These are phyloP conservation scores for Leishmania gerbilli DNA, from an alignment of 208 protist genomes.

Conservation along the genomic window DNA sequence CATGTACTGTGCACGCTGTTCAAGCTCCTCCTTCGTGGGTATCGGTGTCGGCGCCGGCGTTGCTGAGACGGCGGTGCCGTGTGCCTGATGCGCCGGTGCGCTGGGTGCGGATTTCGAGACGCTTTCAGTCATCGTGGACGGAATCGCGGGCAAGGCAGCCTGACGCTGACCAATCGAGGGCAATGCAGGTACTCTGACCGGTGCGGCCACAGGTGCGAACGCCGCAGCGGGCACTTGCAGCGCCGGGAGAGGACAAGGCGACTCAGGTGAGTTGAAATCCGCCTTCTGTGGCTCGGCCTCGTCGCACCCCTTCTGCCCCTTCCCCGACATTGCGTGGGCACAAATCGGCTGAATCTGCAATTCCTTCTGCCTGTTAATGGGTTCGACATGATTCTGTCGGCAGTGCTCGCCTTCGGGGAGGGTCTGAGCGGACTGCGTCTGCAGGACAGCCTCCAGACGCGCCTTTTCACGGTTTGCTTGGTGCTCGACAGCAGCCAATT, in stretches of 20 bases:
- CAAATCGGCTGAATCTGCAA: conserved; percentile 54
- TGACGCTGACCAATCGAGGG: conserved; percentile 20
- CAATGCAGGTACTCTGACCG: background rate
- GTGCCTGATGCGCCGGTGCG: background rate
- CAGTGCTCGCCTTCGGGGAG: conserved; percentile 21
- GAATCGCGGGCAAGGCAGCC: conserved; percentile 22
- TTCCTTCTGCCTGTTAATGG: conserved; percentile 56
- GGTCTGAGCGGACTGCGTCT: conserved; percentile 30
- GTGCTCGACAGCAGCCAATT: conserved; percentile 33
- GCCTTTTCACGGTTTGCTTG: conserved; percentile 69
- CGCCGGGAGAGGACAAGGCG: background rate
- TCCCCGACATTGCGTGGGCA: conserved; percentile 44
- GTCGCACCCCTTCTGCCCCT: conserved; percentile 42
- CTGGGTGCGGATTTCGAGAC: background rate
- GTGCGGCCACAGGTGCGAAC: background rate
- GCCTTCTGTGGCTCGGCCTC: conserved; percentile 11
- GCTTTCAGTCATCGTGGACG: background rate
- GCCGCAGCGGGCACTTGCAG: conserved; percentile 4
- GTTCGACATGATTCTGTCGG: conserved; percentile 33
- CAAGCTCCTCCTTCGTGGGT: conserved; percentile 73
- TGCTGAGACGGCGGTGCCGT: background rate
- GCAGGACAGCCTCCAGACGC: conserved; percentile 68
- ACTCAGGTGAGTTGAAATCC: conserved; percentile 18
- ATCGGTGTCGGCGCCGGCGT: background rate
- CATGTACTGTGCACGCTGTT: conserved; percentile 78